Conservation (phyloP, 306 rosid species). For the Lithocarpus polystachyus region DNA sequence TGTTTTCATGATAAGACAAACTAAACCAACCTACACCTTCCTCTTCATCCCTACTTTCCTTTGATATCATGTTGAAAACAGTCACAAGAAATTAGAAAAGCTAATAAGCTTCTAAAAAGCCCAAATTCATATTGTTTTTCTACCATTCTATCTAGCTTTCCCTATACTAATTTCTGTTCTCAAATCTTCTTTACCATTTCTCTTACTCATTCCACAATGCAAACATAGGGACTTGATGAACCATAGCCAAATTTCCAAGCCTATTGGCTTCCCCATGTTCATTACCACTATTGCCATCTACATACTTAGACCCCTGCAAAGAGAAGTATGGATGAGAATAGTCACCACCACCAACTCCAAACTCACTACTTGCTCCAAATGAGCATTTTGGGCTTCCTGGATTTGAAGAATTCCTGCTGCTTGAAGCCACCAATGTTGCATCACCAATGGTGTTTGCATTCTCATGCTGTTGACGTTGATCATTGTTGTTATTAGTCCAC, state of each 20-base stretch:
- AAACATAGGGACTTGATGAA: slow-evolving; percentile 76
- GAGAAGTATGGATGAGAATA: slow-evolving; percentile 62
- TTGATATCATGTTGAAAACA: background rate
- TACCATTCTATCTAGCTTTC: slow-evolving; percentile 11
- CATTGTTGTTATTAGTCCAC: slow-evolving; percentile 46
- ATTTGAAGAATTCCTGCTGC: slow-evolving; percentile 29
- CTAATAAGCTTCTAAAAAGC: background rate
- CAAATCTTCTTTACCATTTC: background rate
- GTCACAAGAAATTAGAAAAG: background rate
- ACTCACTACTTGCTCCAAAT: slow-evolving; percentile 31
- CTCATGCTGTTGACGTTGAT: slow-evolving; percentile 25
- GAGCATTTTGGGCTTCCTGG: slow-evolving; percentile 48
- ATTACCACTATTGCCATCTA: slow-evolving; percentile 48
- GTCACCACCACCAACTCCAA: slow-evolving; percentile 50
- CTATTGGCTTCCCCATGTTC: slow-evolving; percentile 38
- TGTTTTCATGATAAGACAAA: background rate
- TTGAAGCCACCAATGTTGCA: slow-evolving; percentile 16
- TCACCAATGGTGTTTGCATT: slow-evolving; percentile 24
- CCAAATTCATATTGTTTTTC: background rate
- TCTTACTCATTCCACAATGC: slow-evolving; percentile 74
- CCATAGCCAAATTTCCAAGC: slow-evolving; percentile 55
- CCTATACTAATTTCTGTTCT: background rate
- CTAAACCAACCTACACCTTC: background rate
- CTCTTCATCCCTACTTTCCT: background rate
- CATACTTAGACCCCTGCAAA: slow-evolving; percentile 52